Conservation (phyloP, 179 eudicot genomes). For the Gypsophila paniculata region DNA sequence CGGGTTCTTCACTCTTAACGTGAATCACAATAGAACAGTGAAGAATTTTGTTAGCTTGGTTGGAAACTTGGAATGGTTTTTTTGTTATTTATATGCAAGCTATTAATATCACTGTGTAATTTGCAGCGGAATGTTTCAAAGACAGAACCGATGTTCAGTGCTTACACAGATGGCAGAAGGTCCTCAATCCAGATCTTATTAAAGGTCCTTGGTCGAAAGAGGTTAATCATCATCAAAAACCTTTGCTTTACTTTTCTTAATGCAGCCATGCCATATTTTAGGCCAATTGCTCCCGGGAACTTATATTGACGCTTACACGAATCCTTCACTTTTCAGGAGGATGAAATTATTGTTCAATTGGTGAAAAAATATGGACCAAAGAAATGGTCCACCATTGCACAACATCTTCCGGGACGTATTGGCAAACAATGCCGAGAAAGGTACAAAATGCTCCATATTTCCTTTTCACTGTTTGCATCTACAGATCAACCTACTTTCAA, state of each 20-base stretch:
- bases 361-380: constrained; percentile 83
- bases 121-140: constrained; percentile 89
- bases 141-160: constrained; percentile 97
- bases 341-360: constrained; percentile 67
- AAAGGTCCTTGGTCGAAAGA: constrained; percentile 99
- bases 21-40: neutral
- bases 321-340: constrained; percentile 51
- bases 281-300: neutral
- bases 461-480: neutral
- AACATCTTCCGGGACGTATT: constrained; percentile 90
- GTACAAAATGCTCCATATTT: constrained; percentile 27
- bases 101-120: constrained; percentile 25
- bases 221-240: constrained; percentile 37
- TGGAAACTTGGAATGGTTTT: neutral
- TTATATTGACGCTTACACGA: neutral
- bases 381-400: constrained; percentile 98
- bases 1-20: too few species aligned
- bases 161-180: constrained; percentile 98
- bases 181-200: constrained; percentile 88
- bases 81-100: constrained; percentile 4
- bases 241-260: constrained; percentile 6
- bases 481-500: neutral
- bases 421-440: constrained; percentile 99
- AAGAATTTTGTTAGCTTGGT: neutral
- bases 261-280: constrained; percentile 7